Evolutionary conservation across 1,284 basidiomycete species (phyloP).

Genomic region (Rhodotorula sp.): DNA sequence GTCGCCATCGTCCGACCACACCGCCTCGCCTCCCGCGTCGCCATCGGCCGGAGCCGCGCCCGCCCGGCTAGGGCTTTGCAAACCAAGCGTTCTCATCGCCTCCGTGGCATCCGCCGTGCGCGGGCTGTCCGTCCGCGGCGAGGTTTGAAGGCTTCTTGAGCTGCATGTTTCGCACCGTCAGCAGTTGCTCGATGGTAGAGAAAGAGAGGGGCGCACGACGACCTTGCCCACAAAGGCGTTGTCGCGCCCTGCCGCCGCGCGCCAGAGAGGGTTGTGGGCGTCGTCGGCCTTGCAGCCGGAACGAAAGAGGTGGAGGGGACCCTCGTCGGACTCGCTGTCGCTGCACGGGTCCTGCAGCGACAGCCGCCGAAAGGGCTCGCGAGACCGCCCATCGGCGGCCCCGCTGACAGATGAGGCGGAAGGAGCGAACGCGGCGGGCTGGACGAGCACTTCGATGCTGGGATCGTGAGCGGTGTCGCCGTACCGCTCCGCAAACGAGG

Average conservation of each 20-base stretch:
- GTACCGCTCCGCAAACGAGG: slow-evolving; percentile 4
- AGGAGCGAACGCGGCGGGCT: not conserved
- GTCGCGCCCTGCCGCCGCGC: slow-evolving; percentile 8
- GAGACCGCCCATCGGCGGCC: not conserved
- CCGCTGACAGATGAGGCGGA: not conserved
- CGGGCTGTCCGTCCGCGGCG: not conserved
- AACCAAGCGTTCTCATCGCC: slow-evolving; percentile 28
- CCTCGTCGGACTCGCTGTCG: slow-evolving; percentile 3
- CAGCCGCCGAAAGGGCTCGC: slow-evolving; percentile 17
- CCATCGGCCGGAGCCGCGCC: not conserved
- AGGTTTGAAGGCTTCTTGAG: slow-evolving; percentile 15
- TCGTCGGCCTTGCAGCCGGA: too few species aligned
- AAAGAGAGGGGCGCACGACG: slow-evolving; percentile 21
- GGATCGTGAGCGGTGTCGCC: not conserved
- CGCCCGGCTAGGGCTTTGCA: not conserved
- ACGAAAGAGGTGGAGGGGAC: not conserved
- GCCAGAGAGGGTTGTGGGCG: not conserved
- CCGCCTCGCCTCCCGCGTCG: not conserved
- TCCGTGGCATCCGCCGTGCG: not conserved
- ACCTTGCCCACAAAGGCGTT: slow-evolving; percentile 5
- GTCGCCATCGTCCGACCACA: not conserved
- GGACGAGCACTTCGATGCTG: not conserved
- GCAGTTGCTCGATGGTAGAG: not conserved
- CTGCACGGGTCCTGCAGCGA: slow-evolving; percentile 15
- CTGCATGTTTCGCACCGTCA: not conserved